Evolutionary conservation across 2,329 filamentous ascomycete genomes (phyloP), one percentile per base, ranked within the genome.

Genomic region (Dothistroma pini): DNA sequence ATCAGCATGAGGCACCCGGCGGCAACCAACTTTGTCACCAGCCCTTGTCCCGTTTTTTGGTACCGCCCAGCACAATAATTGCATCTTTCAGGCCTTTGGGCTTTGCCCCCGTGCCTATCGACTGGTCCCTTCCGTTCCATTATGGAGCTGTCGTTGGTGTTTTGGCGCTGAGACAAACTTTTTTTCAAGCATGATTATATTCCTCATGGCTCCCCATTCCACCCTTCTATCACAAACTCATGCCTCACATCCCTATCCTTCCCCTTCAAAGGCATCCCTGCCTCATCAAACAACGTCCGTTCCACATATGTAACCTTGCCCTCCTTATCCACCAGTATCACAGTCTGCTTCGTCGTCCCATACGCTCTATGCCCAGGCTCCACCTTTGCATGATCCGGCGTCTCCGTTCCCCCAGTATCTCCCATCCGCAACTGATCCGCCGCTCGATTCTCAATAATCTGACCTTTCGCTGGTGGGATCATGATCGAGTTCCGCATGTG

Each of bases 341-440:
- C 75, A 0, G 83, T 86, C 70, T 88, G 85, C 72, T 85, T 86
- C 70, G 86, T 84, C 2, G 86, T 89, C 0, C 86, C 86, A 69
- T 89, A 89, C 8, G 81, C 74, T 0, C 82, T 83, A 6, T 66
- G 50, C 10, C 62, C 62, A n/a, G 64, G 38, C 5, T 38, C 31
- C n/a, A 71, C 68, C 38, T 73, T 61, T 12, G 64, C 66, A 41
- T 59, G 56, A 48, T 64, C 58, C 7, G 63, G 64, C n/a, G 56
- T 60, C 25, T 55, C 58, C 16, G 60, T 57, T 1, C 50, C 50
- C 11, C 70, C 64, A 1, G 75, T 75, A 34, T 75, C 71, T 31
- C 77, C 78, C n/a, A 79, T 67, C 57, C 76, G 72, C 31, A 59
- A 49, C 10, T 57, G 55, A 21, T 79, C 78, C 9, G 76, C 71